Conservation (phyloP, 805 yeast species). For the Vanderwaltozyma polyspora region DNA sequence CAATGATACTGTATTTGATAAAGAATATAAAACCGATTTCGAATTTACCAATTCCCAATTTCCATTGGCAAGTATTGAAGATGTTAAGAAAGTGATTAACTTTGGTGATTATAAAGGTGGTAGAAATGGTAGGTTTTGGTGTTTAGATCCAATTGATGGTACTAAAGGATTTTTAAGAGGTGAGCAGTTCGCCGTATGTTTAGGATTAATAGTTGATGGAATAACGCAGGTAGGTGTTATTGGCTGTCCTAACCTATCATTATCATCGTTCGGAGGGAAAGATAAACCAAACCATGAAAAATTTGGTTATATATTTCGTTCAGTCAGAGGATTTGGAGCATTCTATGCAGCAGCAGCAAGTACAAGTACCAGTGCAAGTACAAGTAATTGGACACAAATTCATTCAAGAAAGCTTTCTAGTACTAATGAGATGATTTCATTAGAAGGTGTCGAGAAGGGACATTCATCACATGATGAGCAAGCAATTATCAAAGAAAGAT, state of each 20-base stretch:
- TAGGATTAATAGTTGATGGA: slow-evolving; percentile 81
- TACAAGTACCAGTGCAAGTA: slow-evolving; percentile 10
- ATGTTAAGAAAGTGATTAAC: slow-evolving; percentile 59
- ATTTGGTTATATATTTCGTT: slow-evolving; percentile 27
- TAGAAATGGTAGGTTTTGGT: slow-evolving; percentile 77
- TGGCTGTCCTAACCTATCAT: slow-evolving; percentile 83
- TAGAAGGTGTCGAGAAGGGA: slow-evolving; percentile 88
- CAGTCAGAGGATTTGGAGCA: slow-evolving; percentile 27
- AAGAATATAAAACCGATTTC: slow-evolving; percentile 11
- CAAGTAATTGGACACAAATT: slow-evolving; percentile 37
- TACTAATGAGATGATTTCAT: slow-evolving; percentile 20
- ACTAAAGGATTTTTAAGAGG: slow-evolving; percentile 94
- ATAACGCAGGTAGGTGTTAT: slow-evolving; percentile 80
- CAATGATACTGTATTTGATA: slow-evolving; percentile 37
- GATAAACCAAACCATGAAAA: slow-evolving; percentile 26
- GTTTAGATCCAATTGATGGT: slow-evolving; percentile 96
- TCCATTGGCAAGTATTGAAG: slow-evolving; percentile 33
- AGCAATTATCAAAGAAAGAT: slow-evolving; percentile 50
- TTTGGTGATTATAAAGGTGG: slow-evolving; percentile 78
- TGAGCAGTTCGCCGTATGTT: slow-evolving; percentile 93
- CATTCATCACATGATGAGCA: slow-evolving; percentile 91
- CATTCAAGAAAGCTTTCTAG: slow-evolving; percentile 32
- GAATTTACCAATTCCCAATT: slow-evolving; percentile 10
- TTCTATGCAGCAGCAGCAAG: slow-evolving; percentile 21
- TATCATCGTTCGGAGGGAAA: slow-evolving; percentile 27